A percentile compares a stretch with the other conserved stretches of the same genome.
phyloP scores from a whole-genome alignment of 495 filamentous ascomycete genomes.

The Parmelia sp. region DNA sequence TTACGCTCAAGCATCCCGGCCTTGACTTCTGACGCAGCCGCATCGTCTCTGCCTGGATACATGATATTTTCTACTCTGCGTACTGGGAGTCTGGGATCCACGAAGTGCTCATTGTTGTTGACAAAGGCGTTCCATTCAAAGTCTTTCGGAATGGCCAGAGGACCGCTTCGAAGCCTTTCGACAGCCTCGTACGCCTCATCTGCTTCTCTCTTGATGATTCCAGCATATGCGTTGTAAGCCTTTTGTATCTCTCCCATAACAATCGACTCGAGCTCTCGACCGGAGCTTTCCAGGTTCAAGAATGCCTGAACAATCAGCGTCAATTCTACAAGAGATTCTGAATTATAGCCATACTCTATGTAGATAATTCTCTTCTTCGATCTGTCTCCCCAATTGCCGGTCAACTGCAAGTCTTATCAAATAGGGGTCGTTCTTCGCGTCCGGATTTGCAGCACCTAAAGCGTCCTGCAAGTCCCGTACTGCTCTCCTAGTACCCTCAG shows the following conservation, averaged over 20 bases:
- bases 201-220: slow-evolving; percentile 81
- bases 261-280: slow-evolving; percentile 89
- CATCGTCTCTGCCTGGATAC: slow-evolving; percentile 89
- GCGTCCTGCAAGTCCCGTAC: slow-evolving; percentile 75
- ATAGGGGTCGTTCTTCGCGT: slow-evolving; percentile 83
- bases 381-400: slow-evolving; percentile 79
- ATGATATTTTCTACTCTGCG: slow-evolving; percentile 75
- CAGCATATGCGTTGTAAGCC: slow-evolving; percentile 85
- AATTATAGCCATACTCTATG: slow-evolving; percentile 59
- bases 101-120: slow-evolving; percentile 73
- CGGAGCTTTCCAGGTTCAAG: slow-evolving; percentile 89
- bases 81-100: slow-evolving; percentile 75
- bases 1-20: slow-evolving; percentile 92
- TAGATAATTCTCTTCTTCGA: slow-evolving; percentile 95
- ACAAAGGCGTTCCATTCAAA: slow-evolving; percentile 86
- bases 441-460: slow-evolving; percentile 68
- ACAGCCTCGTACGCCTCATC: slow-evolving; percentile 71
- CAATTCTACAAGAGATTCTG: slow-evolving; percentile 5
- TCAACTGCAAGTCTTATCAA: slow-evolving; percentile 78
- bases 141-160: slow-evolving; percentile 84
- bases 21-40: slow-evolving; percentile 76
- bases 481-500: slow-evolving; percentile 52
- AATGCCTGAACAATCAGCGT: slow-evolving; percentile 61
- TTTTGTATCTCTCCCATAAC: slow-evolving; percentile 97
- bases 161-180: slow-evolving; percentile 76